Conservation (phyloP, 495 filamentous ascomycete species). For the Amphirosellinia nigrospora region DNA sequence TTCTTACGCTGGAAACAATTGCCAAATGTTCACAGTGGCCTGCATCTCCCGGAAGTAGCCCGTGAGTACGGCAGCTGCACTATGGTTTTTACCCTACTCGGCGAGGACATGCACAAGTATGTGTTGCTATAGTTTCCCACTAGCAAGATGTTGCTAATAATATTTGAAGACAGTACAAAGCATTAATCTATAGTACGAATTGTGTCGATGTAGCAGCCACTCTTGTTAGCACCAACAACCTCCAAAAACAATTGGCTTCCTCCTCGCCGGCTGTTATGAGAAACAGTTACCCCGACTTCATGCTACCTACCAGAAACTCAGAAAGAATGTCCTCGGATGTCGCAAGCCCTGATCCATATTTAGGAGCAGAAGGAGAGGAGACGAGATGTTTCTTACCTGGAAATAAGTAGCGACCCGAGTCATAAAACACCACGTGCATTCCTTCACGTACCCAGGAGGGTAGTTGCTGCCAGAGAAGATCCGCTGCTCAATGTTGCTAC, state of each 20-base stretch:
- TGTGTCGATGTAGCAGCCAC: background rate
- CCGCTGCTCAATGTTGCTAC: background rate
- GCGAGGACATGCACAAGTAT: slow-evolving; percentile 9
- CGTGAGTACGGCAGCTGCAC: background rate
- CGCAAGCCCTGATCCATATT: background rate
- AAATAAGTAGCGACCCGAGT: background rate
- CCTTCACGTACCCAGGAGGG: background rate
- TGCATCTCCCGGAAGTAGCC: background rate
- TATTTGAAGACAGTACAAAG: background rate
- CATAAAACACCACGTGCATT: background rate
- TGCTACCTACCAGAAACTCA: background rate
- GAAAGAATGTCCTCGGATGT: background rate
- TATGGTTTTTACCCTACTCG: background rate
- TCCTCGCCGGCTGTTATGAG: background rate
- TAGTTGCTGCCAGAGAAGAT: background rate
- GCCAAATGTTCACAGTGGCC: background rate
- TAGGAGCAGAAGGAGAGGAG: background rate
- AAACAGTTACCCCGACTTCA: background rate
- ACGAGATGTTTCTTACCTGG: background rate
- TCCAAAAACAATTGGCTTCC: background rate
- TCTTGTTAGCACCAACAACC: background rate
- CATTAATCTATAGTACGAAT: slow-evolving; percentile 5
- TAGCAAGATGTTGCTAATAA: background rate
- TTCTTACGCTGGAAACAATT: slow-evolving; percentile 1
- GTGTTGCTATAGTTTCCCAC: background rate